Base-by-base conservation (phyloP, 2,329 filamentous ascomycete genomes). In the Aspergillus intermedius region DNA sequence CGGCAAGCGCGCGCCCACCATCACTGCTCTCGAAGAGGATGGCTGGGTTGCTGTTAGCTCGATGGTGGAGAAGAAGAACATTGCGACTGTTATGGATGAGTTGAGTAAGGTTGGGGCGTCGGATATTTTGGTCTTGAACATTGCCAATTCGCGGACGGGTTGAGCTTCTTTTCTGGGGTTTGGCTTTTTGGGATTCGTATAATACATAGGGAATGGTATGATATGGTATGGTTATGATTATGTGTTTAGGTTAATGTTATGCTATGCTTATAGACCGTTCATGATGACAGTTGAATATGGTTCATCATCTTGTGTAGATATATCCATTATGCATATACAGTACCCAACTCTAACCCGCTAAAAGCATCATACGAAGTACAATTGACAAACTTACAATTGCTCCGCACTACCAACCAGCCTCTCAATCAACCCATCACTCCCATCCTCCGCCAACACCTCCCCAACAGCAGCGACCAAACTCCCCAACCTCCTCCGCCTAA, bases 31-130 rank as follows among this genome's bases (percentile, higher is more conserved):
- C 3, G 91, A 96, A 58, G 87, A 88, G 63, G 82, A 88, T 48
- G 87, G 84, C 47, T 97, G 91, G 91, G 89, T 96, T 32, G 91
- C 91, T n/a, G 86, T 97, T 54, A 88, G 83, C 65, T 84, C 84
- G 44, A 97, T 97, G 91, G 91, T 95, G 5, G 84, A 89, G 75
- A 88, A 88, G 75, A 91, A 88, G 74, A 80, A 80, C 61, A 86
- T 95, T 62, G 90, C 90, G 2, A 76, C 81, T 5, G 87, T 87
- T 34, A 96, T 96, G 91, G 91, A 96, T 67, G 79, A 88, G 59
- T 68, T 95, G 64, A 83, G 78, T 28, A 81, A 78, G 61, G 78
- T 86, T 23, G 90, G 90, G 2, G 91, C 90, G 1, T 82, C 83
- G 46, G 91, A 96, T 68, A 90, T 96, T 54, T 69, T 96, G 60